These are phyloP conservation scores for Lachancea dasiensis DNA, from an alignment of 805 yeast genomes.

Conservation along the genomic window DNA sequence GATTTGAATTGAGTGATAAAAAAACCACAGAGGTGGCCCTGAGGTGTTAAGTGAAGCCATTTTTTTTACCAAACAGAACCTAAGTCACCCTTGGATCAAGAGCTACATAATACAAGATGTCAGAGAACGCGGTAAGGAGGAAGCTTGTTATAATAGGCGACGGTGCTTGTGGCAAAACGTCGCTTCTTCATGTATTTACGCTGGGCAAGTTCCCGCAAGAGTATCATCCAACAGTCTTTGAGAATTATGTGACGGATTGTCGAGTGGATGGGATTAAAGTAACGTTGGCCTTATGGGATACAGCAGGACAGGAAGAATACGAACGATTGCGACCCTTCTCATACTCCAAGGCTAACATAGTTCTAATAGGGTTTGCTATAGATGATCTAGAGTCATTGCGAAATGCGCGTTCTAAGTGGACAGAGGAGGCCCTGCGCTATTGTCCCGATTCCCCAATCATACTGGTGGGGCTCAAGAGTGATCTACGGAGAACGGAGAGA, in stretches of 20 bases:
- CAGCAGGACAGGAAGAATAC: slow-evolving; percentile 96
- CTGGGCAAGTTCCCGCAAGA: slow-evolving; percentile 90
- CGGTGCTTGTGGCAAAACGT: slow-evolving; percentile 93
- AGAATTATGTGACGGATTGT: slow-evolving; percentile 90
- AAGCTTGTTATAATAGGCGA: slow-evolving; percentile 90
- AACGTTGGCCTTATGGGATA: slow-evolving; percentile 86
- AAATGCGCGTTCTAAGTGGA: slow-evolving; percentile 83
- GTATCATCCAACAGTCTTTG: slow-evolving; percentile 91
- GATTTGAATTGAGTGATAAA: no score
- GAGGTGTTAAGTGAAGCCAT: no score
- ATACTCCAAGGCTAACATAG: slow-evolving; percentile 80
- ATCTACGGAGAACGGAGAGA: slow-evolving; percentile 53
- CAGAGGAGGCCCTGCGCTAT: slow-evolving; percentile 69
- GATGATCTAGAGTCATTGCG: slow-evolving; percentile 80
- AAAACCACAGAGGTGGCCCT: no score
- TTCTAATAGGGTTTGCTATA: slow-evolving; percentile 79
- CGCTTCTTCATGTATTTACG: slow-evolving; percentile 84
- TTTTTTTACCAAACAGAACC: no score
- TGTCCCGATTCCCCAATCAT: slow-evolving; percentile 77
- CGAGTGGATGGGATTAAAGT: slow-evolving; percentile 91
- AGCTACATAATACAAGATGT: no score
- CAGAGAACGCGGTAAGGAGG: slow-evolving; percentile 43
- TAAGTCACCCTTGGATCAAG: no score
- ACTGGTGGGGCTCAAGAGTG: slow-evolving; percentile 80
- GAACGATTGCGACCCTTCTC: slow-evolving; percentile 84